These are phyloP conservation scores for Sorghum bicolor DNA, from an alignment of 176 grass and related monocot species.

Conservation along the genomic window Sorghum_bicolor_NCBIv3 NC_012875.2:42249001-42249500, in stretches of 20 bases:
- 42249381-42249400: background rate
- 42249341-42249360: background rate
- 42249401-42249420: background rate
- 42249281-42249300: background rate
- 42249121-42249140: conserved; percentile 23
- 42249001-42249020: too few relatives aligned
- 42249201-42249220: conserved; percentile 19
- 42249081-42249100: too few relatives aligned
- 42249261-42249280: background rate
- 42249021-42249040: too few relatives aligned
- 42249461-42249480: background rate
- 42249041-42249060: too few relatives aligned
- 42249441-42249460: background rate
- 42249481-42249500: conserved; percentile 21
- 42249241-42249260: background rate
- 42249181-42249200: background rate
- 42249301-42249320: background rate
- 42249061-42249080: too few relatives aligned
- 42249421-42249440: background rate
- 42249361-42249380: background rate
- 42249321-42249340: background rate
- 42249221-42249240: background rate
- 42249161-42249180: background rate
- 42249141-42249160: conserved; percentile 17
- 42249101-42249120: too few relatives aligned